phyloP scores from a whole-genome alignment of 2,329 filamentous ascomycete genomes.

The Sporothrix pseudoabietina region DNA sequence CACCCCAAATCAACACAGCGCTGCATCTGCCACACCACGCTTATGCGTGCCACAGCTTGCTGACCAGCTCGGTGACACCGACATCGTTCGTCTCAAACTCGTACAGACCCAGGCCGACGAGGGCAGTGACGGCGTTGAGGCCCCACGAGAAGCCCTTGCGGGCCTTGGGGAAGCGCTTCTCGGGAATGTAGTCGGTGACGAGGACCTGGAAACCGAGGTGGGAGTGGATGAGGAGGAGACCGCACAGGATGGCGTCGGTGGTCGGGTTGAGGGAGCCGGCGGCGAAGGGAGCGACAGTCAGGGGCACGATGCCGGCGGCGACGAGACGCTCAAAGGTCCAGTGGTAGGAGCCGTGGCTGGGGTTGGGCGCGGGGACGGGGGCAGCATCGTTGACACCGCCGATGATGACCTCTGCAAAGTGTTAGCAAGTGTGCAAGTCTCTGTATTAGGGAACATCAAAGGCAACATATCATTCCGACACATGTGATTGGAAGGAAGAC shows the following conservation, averaged over 20 bases:
- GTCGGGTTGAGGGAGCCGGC: conserved; percentile 87
- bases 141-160: conserved; percentile 73
- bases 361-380: conserved; percentile 68
- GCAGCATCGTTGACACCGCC: conserved; percentile 79
- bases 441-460: conserved; percentile 2
- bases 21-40: background rate
- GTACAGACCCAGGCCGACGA: conserved; percentile 86
- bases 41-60: conserved; percentile 85
- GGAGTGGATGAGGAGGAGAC: conserved; percentile 82
- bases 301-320: conserved; percentile 77
- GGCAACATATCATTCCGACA: background rate
- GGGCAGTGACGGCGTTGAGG: conserved; percentile 74
- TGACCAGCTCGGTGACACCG: conserved; percentile 85
- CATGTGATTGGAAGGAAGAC: background rate
- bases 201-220: conserved; percentile 93
- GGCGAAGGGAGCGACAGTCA: conserved; percentile 89
- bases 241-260: conserved; percentile 83
- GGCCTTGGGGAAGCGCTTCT: conserved; percentile 65
- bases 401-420: conserved; percentile 3
- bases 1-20: background rate
- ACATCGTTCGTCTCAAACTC: conserved; percentile 99
- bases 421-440: background rate
- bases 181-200: conserved; percentile 90
- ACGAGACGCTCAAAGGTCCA: conserved; percentile 94
- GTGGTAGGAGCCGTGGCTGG: conserved; percentile 93